Evolutionary conservation across 1,284 basidiomycete species (phyloP).

Genomic region (Ganoderma multipileum): DNA sequence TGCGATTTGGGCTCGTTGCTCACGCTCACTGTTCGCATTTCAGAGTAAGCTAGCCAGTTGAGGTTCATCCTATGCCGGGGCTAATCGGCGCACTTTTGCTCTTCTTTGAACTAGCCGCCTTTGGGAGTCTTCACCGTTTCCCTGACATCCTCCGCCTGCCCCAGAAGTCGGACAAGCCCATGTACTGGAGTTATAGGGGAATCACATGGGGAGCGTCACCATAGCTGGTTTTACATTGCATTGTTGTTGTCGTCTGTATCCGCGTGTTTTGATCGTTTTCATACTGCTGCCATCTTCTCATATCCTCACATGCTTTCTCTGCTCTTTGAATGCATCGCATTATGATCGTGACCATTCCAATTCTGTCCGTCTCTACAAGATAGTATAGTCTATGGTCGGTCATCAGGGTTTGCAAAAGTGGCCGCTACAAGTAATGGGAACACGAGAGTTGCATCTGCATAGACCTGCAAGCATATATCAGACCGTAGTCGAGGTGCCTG

Average conservation of each 20-base stretch:
- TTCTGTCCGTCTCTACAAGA: no score
- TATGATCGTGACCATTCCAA: neutral
- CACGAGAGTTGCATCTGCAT: slow-evolving; percentile 73
- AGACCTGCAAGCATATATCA: slow-evolving; percentile 44
- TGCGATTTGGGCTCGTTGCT: neutral
- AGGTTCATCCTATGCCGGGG: neutral
- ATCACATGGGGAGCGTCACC: neutral
- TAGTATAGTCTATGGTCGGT: neutral
- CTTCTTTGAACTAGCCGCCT: neutral
- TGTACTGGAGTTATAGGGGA: neutral
- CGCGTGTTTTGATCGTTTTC: neutral
- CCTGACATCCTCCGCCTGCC: neutral
- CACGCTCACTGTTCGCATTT: neutral
- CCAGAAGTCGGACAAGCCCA: neutral
- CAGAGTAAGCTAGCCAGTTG: neutral
- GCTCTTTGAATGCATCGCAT: neutral
- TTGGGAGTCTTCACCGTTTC: neutral
- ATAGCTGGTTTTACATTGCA: neutral
- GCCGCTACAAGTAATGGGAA: slow-evolving; percentile 79
- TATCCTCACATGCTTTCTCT: neutral
- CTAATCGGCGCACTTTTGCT: neutral
- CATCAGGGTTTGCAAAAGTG: slow-evolving; percentile 57
- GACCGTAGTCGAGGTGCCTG: neutral
- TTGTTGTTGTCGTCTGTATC: neutral
- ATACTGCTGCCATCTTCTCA: neutral